A percentile compares a stretch with the other conserved stretches of the same genome.
phyloP scores from a whole-genome alignment of 1,284 basidiomycete species.

The Garcileccinum viscosum region DNA sequence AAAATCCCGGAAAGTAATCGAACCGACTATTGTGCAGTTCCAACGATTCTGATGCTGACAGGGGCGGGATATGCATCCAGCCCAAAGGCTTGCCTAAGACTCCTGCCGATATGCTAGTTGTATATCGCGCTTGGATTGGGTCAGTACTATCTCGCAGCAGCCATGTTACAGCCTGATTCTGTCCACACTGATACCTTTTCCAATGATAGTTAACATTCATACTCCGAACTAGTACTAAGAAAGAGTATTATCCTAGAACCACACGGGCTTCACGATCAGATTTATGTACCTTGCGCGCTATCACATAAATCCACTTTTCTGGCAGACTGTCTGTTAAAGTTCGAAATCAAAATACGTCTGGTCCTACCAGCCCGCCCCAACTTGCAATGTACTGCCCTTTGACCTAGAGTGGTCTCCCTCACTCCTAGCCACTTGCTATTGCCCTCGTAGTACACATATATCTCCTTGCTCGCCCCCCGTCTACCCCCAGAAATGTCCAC shows the following conservation, averaged over 20 bases:
- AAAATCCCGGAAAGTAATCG: neutral
- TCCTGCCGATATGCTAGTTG: neutral
- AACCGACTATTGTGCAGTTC: neutral
- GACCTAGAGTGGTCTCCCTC: neutral
- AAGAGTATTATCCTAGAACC: too few species aligned
- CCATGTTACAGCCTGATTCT: too few species aligned
- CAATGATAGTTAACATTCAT: too few species aligned
- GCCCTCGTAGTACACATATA: neutral
- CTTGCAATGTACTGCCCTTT: too few species aligned
- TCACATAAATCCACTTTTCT: neutral
- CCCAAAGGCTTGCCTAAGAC: neutral
- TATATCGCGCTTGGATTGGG: neutral
- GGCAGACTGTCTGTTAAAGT: too few species aligned
- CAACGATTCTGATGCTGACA: neutral
- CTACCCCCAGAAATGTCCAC: neutral
- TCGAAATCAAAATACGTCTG: too few species aligned
- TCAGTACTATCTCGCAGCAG: neutral
- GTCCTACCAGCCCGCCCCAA: too few species aligned
- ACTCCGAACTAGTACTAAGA: too few species aligned
- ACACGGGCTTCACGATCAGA: too few species aligned
- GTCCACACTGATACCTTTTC: neutral
- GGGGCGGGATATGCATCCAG: conserved; percentile 15
- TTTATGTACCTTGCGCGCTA: too few species aligned
- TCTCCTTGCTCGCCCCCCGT: too few species aligned
- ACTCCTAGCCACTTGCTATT: neutral